phyloP scores from a whole-genome alignment of 225 moss, liverwort and hornwort genomes.

The Lunularia cruciata region DNA sequence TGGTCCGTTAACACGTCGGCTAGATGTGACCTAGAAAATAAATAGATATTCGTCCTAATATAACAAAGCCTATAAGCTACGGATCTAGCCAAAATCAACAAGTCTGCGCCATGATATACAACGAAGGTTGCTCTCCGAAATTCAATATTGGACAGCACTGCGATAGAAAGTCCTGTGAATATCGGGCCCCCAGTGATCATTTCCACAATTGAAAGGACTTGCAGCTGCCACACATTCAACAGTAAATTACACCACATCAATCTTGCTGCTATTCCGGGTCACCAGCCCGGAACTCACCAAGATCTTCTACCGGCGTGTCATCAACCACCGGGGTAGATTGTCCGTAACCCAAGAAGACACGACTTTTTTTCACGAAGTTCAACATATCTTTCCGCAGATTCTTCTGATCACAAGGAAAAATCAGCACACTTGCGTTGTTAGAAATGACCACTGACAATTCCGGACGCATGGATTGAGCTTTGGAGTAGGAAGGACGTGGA shows the following conservation, averaged over 20 bases:
- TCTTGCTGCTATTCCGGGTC: neutral
- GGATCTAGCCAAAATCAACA: too few species aligned
- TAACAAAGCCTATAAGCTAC: too few species aligned
- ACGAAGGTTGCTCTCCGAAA: neutral
- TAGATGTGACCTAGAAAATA: too few species aligned
- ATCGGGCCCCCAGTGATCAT: too few species aligned
- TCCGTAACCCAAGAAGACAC: neutral
- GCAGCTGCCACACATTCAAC: too few species aligned
- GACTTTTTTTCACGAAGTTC: constrained; percentile 8
- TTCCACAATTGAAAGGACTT: too few species aligned
- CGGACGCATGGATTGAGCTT: neutral
- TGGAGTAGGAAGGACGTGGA: neutral
- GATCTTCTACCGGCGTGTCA: neutral
- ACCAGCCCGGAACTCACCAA: constrained; percentile 1
- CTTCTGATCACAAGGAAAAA: constrained; percentile 20
- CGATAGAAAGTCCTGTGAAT: too few species aligned
- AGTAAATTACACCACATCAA: too few species aligned
- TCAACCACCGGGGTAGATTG: neutral
- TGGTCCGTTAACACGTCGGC: too few species aligned
- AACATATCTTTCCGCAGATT: neutral
- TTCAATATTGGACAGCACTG: too few species aligned
- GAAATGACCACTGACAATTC: neutral
- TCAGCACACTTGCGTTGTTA: neutral
- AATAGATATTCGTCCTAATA: too few species aligned
- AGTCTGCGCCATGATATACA: neutral